Evolutionary conservation across 305 asterid species (phyloP), one percentile per base, ranked within the genome.

Genomic region (Striga hermonthica): DNA sequence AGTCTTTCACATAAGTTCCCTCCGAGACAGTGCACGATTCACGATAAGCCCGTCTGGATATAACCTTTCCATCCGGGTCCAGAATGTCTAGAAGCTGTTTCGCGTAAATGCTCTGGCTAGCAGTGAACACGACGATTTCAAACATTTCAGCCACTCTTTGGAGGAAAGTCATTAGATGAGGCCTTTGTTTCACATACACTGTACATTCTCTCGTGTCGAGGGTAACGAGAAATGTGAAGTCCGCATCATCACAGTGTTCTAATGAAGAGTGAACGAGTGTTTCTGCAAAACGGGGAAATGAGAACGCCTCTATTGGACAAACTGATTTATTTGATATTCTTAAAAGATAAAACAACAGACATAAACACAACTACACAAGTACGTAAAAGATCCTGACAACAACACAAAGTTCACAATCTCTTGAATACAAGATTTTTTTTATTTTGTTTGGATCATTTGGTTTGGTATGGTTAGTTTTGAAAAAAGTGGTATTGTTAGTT

Each of bases 101-200:
- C 0, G 95, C 95, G 43, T 93, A 90, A 69, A 86, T 83, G 87
- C 97, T 93, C 79, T 93, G 96, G 72, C 97, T 90, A 66, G 99
- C 99, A 35, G 97, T 93, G 79, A 93, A 93, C 63, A 90, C 79
- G 66, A 93, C 83, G 34, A 88, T 75, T 72, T 88, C 94, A 68
- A 88, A 93, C 91, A 90, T 77, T 73, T 84, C 90, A 22, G 31
- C 31, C 31, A 22, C 31, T 22, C 31, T 22, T 22, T 22, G 31
- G 31, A 22, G 31, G 31, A 22, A 22, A 22, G 31, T 22, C 31
- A 22, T 22, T 22, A 22, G 31, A 22, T 22, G 31, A 22, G 97
- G 97, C 84, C 97, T 82, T 78, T 78, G 75, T 71, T 76, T 88
- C 76, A 93, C 97, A 74, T 95, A 93, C 97, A 74, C 96, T 6